These are phyloP conservation scores for Isochrysis galbana DNA, from an alignment of 78 protist species.

Conservation along the genomic window DNA sequence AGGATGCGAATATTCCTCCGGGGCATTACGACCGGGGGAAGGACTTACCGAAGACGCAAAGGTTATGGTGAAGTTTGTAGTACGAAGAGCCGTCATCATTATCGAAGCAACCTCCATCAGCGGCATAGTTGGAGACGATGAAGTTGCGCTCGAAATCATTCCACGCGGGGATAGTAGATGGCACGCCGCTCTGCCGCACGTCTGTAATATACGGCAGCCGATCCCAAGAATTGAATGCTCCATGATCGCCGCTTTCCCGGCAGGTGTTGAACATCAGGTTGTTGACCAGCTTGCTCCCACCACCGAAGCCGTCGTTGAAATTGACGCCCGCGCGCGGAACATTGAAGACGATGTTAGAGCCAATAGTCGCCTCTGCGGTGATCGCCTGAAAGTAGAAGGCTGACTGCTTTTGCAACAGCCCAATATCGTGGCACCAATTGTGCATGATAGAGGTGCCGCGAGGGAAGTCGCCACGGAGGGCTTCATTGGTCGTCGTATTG, in stretches of 20 bases:
- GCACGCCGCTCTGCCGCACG: conserved; percentile 20
- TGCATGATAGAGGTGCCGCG: not conserved
- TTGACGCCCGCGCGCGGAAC: conserved; percentile 60
- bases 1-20: no score
- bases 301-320: conserved; percentile 64
- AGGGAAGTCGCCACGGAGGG: not conserved
- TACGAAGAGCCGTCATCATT: conserved; percentile 53
- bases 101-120: conserved; percentile 2
- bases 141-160: conserved; percentile 21
- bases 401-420: not conserved
- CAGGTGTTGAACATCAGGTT: conserved; percentile 43
- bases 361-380: not conserved
- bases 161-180: not conserved
- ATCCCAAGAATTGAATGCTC: conserved; percentile 61
- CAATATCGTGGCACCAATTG: not conserved
- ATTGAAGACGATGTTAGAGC: conserved; percentile 44
- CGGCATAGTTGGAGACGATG: conserved; percentile 23
- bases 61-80: conserved; percentile 29
- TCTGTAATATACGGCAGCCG: conserved; percentile 45
- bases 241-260: conserved; percentile 59
- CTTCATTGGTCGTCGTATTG: not conserved
- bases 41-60: conserved; percentile 21
- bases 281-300: not conserved
- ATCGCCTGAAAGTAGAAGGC: conserved; percentile 39
- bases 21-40: no score